Evolutionary conservation across 495 filamentous ascomycete species (phyloP).

Genomic region (Neurospora sp.): DNA sequence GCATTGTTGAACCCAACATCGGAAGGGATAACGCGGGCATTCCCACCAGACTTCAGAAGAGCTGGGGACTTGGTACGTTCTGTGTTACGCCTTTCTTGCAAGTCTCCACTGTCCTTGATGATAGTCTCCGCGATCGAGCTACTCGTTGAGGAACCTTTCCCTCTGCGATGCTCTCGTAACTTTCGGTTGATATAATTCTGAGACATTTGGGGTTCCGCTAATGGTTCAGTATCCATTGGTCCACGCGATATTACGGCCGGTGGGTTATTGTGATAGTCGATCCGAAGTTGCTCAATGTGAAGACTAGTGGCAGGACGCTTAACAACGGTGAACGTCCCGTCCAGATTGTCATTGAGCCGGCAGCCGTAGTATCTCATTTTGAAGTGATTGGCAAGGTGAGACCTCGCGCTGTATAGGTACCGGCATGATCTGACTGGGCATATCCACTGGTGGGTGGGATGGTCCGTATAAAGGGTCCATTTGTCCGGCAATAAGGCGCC

Average conservation of each 20-base stretch:
- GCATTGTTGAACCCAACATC: background rate
- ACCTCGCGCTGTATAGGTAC: background rate
- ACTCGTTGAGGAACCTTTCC: background rate
- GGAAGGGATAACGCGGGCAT: background rate
- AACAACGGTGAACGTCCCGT: slow-evolving; percentile 10
- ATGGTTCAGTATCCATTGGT: background rate
- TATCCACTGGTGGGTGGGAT: slow-evolving; percentile 12
- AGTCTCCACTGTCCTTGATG: background rate
- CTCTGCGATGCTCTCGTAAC: background rate
- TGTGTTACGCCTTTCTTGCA: background rate
- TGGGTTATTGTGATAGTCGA: background rate
- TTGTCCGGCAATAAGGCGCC: slow-evolving; percentile 8
- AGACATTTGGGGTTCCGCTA: background rate
- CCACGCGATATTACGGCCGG: slow-evolving; percentile 1
- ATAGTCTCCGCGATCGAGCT: background rate
- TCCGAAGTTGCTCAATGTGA: background rate
- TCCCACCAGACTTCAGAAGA: background rate
- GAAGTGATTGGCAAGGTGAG: slow-evolving; percentile 13
- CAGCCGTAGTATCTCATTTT: slow-evolving; percentile 4
- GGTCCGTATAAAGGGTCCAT: slow-evolving; percentile 3
- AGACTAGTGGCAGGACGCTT: background rate
- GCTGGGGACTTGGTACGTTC: background rate
- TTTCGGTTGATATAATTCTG: background rate
- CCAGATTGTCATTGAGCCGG: slow-evolving; percentile 14
- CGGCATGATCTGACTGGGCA: slow-evolving; percentile 16